Conservation (phyloP, 345 rosid species). For the Citrus mangshanensis region DNA sequence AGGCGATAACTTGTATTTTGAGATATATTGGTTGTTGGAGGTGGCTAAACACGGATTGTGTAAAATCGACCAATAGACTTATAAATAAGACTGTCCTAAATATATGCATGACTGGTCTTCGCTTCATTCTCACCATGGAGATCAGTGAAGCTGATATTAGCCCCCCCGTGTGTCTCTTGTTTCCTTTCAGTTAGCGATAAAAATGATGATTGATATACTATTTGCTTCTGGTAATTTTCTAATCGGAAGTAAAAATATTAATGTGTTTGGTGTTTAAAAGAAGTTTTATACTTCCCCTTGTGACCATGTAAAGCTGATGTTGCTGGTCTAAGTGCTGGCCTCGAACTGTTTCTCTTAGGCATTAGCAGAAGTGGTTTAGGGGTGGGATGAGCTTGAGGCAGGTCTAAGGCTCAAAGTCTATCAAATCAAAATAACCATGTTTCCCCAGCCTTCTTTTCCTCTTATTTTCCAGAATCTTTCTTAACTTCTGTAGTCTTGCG, state of each 20-base stretch:
- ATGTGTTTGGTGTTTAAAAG: not conserved
- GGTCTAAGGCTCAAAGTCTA: not conserved
- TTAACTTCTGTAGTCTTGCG: not conserved
- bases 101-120: not conserved
- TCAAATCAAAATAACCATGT: not conserved
- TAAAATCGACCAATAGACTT: no score
- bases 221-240: not conserved
- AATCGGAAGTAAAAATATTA: not conserved
- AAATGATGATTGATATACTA: not conserved
- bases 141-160: not conserved
- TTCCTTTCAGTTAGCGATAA: not conserved
- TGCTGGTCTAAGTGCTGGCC: not conserved
- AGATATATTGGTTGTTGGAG: not conserved
- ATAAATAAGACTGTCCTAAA: not conserved
- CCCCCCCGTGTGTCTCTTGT: not conserved
- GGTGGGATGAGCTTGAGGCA: not conserved
- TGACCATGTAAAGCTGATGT: not conserved
- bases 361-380: not conserved
- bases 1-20: not conserved
- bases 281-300: not conserved
- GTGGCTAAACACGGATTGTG: not conserved
- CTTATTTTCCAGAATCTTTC: not conserved
- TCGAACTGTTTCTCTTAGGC: not conserved
- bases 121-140: not conserved
- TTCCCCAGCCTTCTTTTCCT: not conserved